Evolutionary conservation across 2,329 filamentous ascomycete species (phyloP).

Genomic region (Cladosporium sp.): DNA sequence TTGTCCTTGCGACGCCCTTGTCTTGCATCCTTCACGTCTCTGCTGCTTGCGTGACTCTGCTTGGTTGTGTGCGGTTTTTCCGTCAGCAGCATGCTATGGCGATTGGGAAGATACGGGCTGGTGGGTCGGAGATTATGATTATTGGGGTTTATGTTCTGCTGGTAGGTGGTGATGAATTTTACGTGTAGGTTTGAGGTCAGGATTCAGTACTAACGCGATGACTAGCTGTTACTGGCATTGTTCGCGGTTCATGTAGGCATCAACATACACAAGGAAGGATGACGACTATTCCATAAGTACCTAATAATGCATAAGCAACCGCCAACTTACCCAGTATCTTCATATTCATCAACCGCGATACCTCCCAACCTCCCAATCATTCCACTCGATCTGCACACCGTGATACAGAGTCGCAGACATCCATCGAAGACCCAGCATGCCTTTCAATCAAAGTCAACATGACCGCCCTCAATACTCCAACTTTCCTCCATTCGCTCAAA

Average conservation of each 20-base stretch:
- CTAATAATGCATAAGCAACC: too few relatives aligned
- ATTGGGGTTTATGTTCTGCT: constrained; percentile 44
- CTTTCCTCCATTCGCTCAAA: too few relatives aligned
- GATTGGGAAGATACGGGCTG: constrained; percentile 52
- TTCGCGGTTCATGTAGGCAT: constrained; percentile 22
- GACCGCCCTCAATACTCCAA: too few relatives aligned
- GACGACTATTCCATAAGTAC: too few relatives aligned
- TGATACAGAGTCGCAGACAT: too few relatives aligned
- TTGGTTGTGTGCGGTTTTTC: constrained; percentile 59
- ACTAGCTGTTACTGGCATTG: constrained; percentile 18
- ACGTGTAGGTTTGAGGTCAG: background rate
- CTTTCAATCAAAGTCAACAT: too few relatives aligned
- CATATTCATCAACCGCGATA: too few relatives aligned
- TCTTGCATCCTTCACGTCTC: constrained; percentile 44
- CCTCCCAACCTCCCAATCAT: too few relatives aligned
- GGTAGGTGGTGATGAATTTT: constrained; percentile 38
- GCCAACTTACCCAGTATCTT: too few relatives aligned
- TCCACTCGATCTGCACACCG: too few relatives aligned
- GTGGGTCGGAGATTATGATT: constrained; percentile 54
- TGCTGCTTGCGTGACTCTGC: constrained; percentile 45
- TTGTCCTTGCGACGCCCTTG: constrained; percentile 57
- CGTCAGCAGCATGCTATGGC: constrained; percentile 56
- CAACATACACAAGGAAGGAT: constrained; percentile 15
- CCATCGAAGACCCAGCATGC: too few relatives aligned
- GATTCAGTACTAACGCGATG: background rate